Conservation (phyloP, 2,329 filamentous ascomycete genomes). For the Apiospora koreana region DNA sequence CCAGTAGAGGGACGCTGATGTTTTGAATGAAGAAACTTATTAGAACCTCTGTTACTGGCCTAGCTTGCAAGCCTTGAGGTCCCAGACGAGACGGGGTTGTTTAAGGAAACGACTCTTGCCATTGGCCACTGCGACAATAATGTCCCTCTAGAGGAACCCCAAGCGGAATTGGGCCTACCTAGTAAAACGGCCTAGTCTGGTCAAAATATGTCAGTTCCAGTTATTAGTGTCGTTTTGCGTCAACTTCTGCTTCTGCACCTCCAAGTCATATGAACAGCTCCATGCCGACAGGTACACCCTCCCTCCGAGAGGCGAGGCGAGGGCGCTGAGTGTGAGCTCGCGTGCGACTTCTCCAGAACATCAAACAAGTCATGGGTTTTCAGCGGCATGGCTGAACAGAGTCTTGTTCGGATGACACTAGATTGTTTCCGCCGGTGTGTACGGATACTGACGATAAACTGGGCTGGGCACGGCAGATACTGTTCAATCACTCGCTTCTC, state of each 20-base stretch:
- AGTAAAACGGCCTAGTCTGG: background rate
- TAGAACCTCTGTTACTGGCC: background rate
- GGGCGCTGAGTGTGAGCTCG: background rate
- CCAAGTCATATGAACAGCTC: background rate
- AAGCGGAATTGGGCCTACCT: background rate
- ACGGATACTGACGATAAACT: background rate
- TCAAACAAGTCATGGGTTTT: background rate
- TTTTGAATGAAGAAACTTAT: constrained; percentile 2
- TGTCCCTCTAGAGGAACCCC: background rate
- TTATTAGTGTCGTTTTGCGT: background rate
- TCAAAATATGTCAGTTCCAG: background rate
- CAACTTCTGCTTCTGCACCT: background rate
- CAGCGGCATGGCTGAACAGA: background rate
- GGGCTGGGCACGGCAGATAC: background rate
- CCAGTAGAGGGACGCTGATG: background rate
- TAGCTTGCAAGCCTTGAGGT: background rate
- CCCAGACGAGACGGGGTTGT: background rate
- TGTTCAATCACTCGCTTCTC: background rate
- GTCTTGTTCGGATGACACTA: background rate
- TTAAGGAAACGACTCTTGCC: background rate
- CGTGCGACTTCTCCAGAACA: background rate
- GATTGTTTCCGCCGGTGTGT: background rate
- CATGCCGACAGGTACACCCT: background rate
- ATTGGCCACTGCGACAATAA: background rate
- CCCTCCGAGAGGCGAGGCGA: background rate